These are phyloP conservation scores for Boletus austroedulis DNA, from an alignment of 1,284 basidiomycete species.

Conservation along the genomic window DNA sequence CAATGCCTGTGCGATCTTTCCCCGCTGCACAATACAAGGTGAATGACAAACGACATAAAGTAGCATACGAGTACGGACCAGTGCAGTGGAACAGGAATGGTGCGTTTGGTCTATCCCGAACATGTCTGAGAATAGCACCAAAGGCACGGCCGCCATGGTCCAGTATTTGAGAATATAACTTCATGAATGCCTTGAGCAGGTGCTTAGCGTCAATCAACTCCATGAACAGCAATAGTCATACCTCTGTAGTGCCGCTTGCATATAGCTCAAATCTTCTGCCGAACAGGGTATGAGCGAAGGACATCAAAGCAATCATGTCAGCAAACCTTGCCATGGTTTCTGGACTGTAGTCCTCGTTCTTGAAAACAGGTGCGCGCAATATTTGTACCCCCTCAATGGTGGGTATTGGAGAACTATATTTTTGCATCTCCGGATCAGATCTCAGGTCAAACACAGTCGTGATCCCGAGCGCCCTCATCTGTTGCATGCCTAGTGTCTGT, in stretches of 20 bases:
- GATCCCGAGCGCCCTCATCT: constrained; percentile 59
- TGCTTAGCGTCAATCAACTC: constrained; percentile 1
- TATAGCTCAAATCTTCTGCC: constrained; percentile 70
- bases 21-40: constrained; percentile 45
- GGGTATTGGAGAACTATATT: constrained; percentile 64
- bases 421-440: constrained; percentile 72
- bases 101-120: constrained; percentile 63
- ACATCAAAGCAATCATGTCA: constrained; percentile 28
- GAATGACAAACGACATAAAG: neutral
- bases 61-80: constrained; percentile 37
- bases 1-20: constrained; percentile 76
- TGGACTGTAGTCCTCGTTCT: constrained; percentile 73
- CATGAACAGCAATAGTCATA: constrained; percentile 19
- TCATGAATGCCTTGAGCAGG: constrained; percentile 66
- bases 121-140: constrained; percentile 61
- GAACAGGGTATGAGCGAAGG: constrained; percentile 16
- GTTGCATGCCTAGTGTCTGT: constrained; percentile 47
- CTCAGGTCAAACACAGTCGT: constrained; percentile 68
- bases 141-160: constrained; percentile 67
- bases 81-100: constrained; percentile 74
- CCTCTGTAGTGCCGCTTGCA: constrained; percentile 75
- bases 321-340: constrained; percentile 79
- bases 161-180: constrained; percentile 74
- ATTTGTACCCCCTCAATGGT: constrained; percentile 59
- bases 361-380: constrained; percentile 62